phyloP scores from a whole-genome alignment of 352 stramenopile genomes.

The Phytophthora gonapodyides region DNA sequence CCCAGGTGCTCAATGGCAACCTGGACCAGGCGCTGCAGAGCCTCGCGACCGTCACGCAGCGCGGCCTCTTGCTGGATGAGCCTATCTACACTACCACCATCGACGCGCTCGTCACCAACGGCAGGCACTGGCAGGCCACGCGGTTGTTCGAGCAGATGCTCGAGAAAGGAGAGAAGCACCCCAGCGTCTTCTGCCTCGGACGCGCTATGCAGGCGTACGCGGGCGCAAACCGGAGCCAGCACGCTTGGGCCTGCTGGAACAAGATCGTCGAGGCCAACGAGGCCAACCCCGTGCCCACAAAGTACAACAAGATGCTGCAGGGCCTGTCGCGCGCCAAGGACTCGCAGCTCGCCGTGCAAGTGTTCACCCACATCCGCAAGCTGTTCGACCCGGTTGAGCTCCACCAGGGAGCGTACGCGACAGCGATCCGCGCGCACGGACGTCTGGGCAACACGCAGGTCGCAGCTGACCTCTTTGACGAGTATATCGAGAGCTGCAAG shows the following conservation, averaged over 20 bases:
- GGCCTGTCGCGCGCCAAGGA: conserved; percentile 65
- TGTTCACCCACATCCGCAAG: conserved; percentile 67
- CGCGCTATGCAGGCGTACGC: conserved; percentile 80
- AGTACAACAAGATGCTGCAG: conserved; percentile 70
- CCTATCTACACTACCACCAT: conserved; percentile 82
- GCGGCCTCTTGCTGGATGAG: conserved; percentile 56
- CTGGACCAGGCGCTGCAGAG: conserved; percentile 78
- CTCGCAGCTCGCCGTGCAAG: conserved; percentile 57
- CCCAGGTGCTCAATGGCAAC: conserved; percentile 72
- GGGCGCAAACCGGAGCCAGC: conserved; percentile 65
- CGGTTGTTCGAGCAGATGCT: conserved; percentile 82
- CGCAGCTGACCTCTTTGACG: conserved; percentile 74
- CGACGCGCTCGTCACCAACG: conserved; percentile 60
- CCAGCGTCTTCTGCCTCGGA: conserved; percentile 75
- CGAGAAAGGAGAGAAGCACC: conserved; percentile 48
- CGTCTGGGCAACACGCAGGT: conserved; percentile 66
- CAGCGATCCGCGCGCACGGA: conserved; percentile 72
- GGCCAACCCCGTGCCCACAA: conserved; percentile 41
- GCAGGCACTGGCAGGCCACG: conserved; percentile 69
- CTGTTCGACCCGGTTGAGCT: conserved; percentile 52
- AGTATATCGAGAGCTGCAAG: conserved; percentile 56
- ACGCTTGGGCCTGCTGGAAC: conserved; percentile 71
- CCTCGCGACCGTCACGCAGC: conserved; percentile 61
- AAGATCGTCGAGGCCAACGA: conserved; percentile 64
- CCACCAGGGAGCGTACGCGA: conserved; percentile 59